phyloP scores from a whole-genome alignment of 2,329 filamentous ascomycete genomes.

The Fusarium subglutinans region DNA sequence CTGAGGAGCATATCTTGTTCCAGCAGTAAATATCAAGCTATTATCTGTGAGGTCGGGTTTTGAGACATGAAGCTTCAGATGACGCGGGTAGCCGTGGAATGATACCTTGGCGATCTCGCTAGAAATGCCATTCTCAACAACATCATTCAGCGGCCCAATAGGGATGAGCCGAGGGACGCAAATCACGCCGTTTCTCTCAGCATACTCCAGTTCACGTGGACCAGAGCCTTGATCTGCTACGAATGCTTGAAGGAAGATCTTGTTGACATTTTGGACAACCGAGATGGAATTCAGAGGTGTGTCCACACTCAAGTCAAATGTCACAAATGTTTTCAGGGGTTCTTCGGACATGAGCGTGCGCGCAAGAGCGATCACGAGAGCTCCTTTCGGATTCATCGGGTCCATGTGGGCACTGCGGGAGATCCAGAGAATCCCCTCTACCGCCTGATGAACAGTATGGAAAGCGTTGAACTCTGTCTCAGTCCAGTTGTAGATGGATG shows the following conservation, averaged over 20 bases:
- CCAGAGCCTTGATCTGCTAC: constrained; percentile 6
- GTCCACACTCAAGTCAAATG: constrained; percentile 49
- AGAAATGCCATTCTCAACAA: constrained; percentile 52
- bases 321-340: constrained; percentile 53
- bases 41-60: constrained; percentile 41
- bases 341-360: constrained; percentile 62
- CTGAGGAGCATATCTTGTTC: constrained; percentile 30
- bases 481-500: constrained; percentile 52
- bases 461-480: constrained; percentile 53
- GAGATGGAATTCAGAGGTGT: constrained; percentile 6
- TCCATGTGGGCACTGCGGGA: constrained; percentile 54
- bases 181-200: constrained; percentile 49
- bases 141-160: constrained; percentile 51
- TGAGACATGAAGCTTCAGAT: constrained; percentile 39
- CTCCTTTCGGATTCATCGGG: constrained; percentile 47
- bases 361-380: constrained; percentile 57
- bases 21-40: constrained; percentile 40
- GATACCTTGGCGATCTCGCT: constrained; percentile 4
- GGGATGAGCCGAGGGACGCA: constrained; percentile 58
- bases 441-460: constrained; percentile 49
- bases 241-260: constrained; percentile 42
- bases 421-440: constrained; percentile 58
- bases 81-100: constrained; percentile 32
- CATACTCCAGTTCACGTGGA: constrained; percentile 55
- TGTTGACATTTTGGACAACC: constrained; percentile 33